phyloP scores from a whole-genome alignment of 1,284 basidiomycete genomes.

The Trametes sp. region DNA sequence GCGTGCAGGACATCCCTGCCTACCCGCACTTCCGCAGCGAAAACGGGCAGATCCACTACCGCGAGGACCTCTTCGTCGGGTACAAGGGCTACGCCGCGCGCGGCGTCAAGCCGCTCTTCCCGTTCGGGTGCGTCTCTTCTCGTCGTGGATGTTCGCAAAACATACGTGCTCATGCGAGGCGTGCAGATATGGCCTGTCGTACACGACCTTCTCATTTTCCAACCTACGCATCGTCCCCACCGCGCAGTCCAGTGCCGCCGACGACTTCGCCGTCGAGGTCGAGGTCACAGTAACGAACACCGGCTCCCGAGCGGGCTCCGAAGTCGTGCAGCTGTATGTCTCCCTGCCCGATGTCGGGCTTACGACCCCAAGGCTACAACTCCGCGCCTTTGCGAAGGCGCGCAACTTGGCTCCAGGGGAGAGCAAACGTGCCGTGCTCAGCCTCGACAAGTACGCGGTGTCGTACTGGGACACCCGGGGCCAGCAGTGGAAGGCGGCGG shows the following conservation, averaged over 20 bases:
- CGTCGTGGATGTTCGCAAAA: not conserved
- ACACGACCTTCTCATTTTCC: constrained; percentile 70
- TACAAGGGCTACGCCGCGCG: constrained; percentile 75
- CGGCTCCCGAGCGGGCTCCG: constrained; percentile 62
- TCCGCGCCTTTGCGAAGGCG: constrained; percentile 69
- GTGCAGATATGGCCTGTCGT: constrained; percentile 70
- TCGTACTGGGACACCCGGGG: constrained; percentile 61
- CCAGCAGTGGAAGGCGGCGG: constrained; percentile 52
- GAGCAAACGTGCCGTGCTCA: constrained; percentile 48
- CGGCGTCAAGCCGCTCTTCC: constrained; percentile 65
- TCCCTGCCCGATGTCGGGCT: constrained; percentile 60
- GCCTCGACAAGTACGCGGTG: constrained; percentile 66
- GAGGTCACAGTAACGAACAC: constrained; percentile 63
- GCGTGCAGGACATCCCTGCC: constrained; percentile 72
- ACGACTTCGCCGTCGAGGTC: constrained; percentile 45
- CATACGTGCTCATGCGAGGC: constrained; percentile 8
- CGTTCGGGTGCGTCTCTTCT: constrained; percentile 63
- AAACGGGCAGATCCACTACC: constrained; percentile 70
- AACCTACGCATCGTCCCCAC: constrained; percentile 48
- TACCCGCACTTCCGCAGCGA: constrained; percentile 66
- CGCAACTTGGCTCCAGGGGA: constrained; percentile 54
- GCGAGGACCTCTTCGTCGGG: constrained; percentile 74
- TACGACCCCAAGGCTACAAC: constrained; percentile 61
- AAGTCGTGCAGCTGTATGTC: constrained; percentile 75
- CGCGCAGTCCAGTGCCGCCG: constrained; percentile 33